Conservation (phyloP, 31 red algal genomes). For the Endocladia muricata region DNA sequence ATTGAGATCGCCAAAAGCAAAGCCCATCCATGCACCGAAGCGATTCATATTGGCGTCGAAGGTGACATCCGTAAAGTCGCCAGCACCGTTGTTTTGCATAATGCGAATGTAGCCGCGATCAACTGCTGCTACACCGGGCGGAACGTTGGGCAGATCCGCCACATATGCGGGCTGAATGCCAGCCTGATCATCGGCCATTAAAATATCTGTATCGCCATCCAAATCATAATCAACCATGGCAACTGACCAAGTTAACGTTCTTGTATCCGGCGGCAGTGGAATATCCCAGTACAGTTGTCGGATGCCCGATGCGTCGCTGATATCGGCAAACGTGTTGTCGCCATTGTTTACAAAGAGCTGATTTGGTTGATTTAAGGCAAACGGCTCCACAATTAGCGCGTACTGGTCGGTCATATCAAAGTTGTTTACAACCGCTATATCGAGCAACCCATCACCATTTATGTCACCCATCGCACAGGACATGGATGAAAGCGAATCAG, state of each 20-base stretch:
- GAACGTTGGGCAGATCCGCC: background rate
- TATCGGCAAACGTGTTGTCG: background rate
- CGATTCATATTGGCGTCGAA: background rate
- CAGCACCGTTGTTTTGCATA: background rate
- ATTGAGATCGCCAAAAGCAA: constrained; percentile 11
- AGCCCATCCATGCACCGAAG: background rate
- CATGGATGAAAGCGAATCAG: background rate
- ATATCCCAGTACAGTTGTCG: background rate
- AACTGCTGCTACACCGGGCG: background rate
- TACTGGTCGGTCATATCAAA: no score
- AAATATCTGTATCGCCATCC: background rate
- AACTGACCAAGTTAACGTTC: background rate
- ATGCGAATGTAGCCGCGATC: background rate
- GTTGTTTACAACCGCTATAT: background rate
- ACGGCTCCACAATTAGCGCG: background rate
- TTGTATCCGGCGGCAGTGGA: background rate
- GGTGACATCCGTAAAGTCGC: background rate
- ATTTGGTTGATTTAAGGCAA: background rate
- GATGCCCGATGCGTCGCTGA: background rate
- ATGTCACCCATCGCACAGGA: constrained; percentile 11
- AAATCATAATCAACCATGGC: background rate
- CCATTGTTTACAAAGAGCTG: background rate
- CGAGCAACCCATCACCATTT: constrained; percentile 5
- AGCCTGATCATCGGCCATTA: background rate
- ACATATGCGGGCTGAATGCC: background rate